Base-by-base conservation (phyloP, 352 stramenopile species). In the Globisporangium apiculatum region DNA sequence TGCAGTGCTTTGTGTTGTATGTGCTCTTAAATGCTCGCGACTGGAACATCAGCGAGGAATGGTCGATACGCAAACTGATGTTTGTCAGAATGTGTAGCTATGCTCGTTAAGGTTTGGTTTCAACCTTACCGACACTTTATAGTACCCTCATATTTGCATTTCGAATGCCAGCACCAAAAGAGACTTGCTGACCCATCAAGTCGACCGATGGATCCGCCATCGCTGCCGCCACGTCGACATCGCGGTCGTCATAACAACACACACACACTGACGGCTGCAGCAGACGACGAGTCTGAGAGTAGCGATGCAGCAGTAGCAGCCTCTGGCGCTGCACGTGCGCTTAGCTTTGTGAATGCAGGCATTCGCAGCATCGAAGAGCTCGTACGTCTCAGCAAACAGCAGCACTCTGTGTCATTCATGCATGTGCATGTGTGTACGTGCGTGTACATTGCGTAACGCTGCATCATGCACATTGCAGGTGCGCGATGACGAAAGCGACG, bases 301-400 rank as follows among this genome's bases (percentile, higher is more conserved):
- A 12, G 11, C 40, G 40, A 43, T 7, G 40, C 43, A 48, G 10
- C 43, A 18, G 43, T 12, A 42, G 38, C 42, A 47, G 42, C 42
- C 24, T 31, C 24, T 31, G 12, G n/a, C 12, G 12, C 10, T 36
- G 45, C 11, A 9, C 66, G 43, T n/a, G 38, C 11, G 53, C 15
- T 59, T 9, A 83, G 73, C 42, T 62, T 59, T 50, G 71, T 83
- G 40, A 83, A 83, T 50, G 56, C 50, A 0, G 69, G 62, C 14
- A n/a, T 83, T 5, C 60, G 68, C 35, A 62, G 61, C 53, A 67
- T 80, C 17, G 69, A 80, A 51, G 69, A 80, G 36, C 53, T 80
- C 17, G 71, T 76, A 57, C 35, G 56, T 48, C n/a, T 43, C 53
- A 31, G 24, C 24, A 31, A 31, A 31, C 24, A 31, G 24, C 24